Conservation (phyloP, 345 rosid species). For the Rhodamnia rubescens region DNA sequence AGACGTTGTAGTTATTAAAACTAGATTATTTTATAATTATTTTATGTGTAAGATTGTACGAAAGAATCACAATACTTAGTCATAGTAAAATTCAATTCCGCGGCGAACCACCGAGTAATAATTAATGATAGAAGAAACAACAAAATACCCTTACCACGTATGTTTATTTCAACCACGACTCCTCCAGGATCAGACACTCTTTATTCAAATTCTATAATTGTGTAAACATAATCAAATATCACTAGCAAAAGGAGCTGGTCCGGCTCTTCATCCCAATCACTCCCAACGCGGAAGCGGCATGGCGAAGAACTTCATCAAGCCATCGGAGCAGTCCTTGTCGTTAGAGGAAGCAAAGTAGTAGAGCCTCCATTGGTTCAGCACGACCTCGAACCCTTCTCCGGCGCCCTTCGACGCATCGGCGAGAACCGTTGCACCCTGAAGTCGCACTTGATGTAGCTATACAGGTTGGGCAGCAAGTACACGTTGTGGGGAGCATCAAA, state of each 20-base stretch:
- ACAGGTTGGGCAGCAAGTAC: constrained; percentile 7
- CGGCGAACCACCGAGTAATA: no score
- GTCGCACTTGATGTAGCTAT: constrained; percentile 8
- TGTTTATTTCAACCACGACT: not conserved
- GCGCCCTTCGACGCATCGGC: not conserved
- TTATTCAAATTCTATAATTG: not conserved
- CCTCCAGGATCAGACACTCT: not conserved
- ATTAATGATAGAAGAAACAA: not conserved
- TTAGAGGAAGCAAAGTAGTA: constrained; percentile 7
- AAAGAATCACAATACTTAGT: no score
- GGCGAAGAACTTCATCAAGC: constrained; percentile 12
- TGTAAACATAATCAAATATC: not conserved
- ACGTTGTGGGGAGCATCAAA: constrained; percentile 9
- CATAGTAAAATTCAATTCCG: no score
- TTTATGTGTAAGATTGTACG: no score
- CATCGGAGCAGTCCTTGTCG: constrained; percentile 1
- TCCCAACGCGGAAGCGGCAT: constrained; percentile 1
- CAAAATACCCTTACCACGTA: not conserved
- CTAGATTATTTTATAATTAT: no score
- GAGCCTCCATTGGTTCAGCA: constrained; percentile 6
- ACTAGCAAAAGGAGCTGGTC: not conserved
- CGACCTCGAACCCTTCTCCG: constrained; percentile 5
- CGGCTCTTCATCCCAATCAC: not conserved
- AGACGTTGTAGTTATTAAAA: no score
- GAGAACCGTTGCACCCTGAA: constrained; percentile 4